Evolutionary conservation across 208 protist genomes (phyloP), one percentile per base, ranked within the genome.

Genomic region (Leishmania guyanensis): DNA sequence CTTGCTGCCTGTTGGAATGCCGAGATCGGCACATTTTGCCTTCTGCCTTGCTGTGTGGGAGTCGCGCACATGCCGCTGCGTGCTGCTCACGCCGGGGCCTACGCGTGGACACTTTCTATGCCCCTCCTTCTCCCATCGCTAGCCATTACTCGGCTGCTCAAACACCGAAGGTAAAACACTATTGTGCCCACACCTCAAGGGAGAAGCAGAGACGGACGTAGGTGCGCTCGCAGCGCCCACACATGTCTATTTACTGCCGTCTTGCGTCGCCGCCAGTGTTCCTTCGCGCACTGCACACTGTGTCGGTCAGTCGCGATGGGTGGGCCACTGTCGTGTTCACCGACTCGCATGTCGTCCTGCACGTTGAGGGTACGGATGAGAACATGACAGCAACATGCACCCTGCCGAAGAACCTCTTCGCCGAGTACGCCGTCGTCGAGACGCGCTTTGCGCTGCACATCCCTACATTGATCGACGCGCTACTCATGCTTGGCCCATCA

Each of bases 201-300:
- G 16, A 51, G 33, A 36, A 20, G 50, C 56, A 39, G 51, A 36
- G 69, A 20, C 16, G 3, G 2, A 43, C 39, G 64, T 26, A 53
- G 6, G 20, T 29, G 20, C 50, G 39, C 66, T 1, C 14, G 39
- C 29, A 29, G 66, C 43, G n/a, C 68, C 14, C 46, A 70, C 29
- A 43, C 71, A 97, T 97, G 94, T 96, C 92, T 0, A 85, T 97
- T 22, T 90, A 93, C 75, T 96, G 92, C 60, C 84, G 86, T 33
- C 84, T 97, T 50, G 87, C 79, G 14, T 84, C 88, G 29, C 82
- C 89, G 6, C 73, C 77, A 12, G 79, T 96, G 68, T 84, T 96
- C 2, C 83, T 96, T 26, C 91, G 93, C 72, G 87, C 92, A 20
- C 86, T 97, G 3, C 73, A 77, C 77, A 82, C 80, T 43, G 84